A percentile compares a stretch with the other conserved stretches of the same genome.
Evolutionary conservation across 345 rosid species (phyloP).

Genomic region (Rhizophora apiculata): DNA sequence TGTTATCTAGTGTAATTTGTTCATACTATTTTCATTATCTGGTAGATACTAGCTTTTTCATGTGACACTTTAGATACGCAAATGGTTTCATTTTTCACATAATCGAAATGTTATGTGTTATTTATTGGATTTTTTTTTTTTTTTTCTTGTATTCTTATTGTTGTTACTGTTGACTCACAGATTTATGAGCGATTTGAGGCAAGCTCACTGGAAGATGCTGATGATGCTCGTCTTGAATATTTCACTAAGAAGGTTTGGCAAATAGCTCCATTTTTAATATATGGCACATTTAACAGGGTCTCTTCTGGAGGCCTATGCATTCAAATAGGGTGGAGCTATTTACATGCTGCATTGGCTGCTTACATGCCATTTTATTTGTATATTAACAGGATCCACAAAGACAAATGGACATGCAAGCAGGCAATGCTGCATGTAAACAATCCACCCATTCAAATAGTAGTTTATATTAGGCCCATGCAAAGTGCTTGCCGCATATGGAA

Average conservation of each 20-base stretch:
- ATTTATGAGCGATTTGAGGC: conserved; percentile 76
- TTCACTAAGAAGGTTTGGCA: conserved; percentile 69
- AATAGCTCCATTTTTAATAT: neutral
- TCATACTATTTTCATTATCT: neutral
- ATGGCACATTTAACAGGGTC: neutral
- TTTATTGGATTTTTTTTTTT: no score
- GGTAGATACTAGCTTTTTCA: neutral
- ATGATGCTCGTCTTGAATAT: conserved; percentile 79
- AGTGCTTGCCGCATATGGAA: neutral
- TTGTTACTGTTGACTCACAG: conserved; percentile 37
- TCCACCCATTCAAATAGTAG: no score
- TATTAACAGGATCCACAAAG: no score
- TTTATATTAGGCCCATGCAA: neutral
- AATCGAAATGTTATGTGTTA: no score
- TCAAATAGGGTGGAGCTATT: no score
- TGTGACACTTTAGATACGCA: no score
- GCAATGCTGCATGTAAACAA: no score
- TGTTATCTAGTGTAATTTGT: neutral
- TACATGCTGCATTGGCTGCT: no score
- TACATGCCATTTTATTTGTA: no score
- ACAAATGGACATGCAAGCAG: no score
- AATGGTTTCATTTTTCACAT: no score
- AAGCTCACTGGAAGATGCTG: conserved; percentile 46
- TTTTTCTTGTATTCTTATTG: neutral
- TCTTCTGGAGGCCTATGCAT: neutral